Evolutionary conservation across 2,329 filamentous ascomycete species (phyloP), one percentile per base, ranked within the genome.

Genomic region (Xylaria digitata): DNA sequence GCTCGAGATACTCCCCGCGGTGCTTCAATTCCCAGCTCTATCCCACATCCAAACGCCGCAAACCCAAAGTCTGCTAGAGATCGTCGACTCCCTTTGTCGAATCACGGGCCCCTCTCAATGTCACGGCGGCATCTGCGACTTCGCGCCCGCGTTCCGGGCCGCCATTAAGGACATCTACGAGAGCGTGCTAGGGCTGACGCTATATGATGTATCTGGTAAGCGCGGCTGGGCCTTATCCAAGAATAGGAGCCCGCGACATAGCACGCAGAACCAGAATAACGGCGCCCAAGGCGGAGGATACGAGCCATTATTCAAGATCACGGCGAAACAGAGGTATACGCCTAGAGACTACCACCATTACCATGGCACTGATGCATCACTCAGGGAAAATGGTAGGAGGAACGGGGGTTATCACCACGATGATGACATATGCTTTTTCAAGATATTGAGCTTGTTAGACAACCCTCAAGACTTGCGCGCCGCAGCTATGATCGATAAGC

Each of bases 121-220:
- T 49, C 78, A 80, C 32, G 80, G 78, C 3, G 79, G 84, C 0
- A 42, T 54, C 43, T 87, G 85, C 71, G 85, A 87, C 63, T 84
- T 83, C 7, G 80, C 81, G 5, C 80, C 82, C 1, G 75, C 80
- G 0, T 85, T 87, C 58, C 79, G 83, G 8, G 77, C 78, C 4
- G 80, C 83, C 6, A 76, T 87, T 9, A 82, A 79, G 30, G 84
- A 86, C 64, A 82, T 87, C 1, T 85, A 82, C 63, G 84, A 85
- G 60, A 85, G 84, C 61, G 79, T 87, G 2, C 73, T 76, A 6
- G 85, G 85, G 0, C 67, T 87, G 4, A 85, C 83, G 1, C 77
- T 87, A 0, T 76, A 80, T 52, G 84, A 86, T 34, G 80, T 86
- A 0, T 83, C 80, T 17, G 83, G 83, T 0, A 79, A 79, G 45